Conservation (phyloP, 495 filamentous ascomycete genomes). For the Elasticomyces elasticus region DNA sequence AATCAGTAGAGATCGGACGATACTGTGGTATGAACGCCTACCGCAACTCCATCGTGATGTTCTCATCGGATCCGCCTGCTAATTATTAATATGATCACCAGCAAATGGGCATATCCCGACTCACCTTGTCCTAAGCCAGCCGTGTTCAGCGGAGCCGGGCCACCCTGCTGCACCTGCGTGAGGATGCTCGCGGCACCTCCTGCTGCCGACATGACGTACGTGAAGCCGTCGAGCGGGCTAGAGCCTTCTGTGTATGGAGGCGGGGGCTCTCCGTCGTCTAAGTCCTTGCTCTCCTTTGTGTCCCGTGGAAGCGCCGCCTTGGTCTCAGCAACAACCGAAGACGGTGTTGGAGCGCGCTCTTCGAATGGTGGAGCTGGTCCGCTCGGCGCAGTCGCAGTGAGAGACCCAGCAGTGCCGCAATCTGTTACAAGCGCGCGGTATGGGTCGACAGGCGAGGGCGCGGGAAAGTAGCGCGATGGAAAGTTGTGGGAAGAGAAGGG, state of each 20-base stretch:
- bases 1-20: slow-evolving; percentile 2
- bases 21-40: neutral
- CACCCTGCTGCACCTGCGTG: slow-evolving; percentile 93
- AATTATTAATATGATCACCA: neutral
- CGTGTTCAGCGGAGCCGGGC: slow-evolving; percentile 68
- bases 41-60: slow-evolving; percentile 51
- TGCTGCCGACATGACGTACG: slow-evolving; percentile 95
- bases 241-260: slow-evolving; percentile 92
- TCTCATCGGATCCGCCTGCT: slow-evolving; percentile 81
- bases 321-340: slow-evolving; percentile 53
- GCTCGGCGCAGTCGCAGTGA: slow-evolving; percentile 46
- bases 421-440: slow-evolving; percentile 45
- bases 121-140: slow-evolving; percentile 53
- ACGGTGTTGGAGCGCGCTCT: slow-evolving; percentile 29
- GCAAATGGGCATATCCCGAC: neutral
- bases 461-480: slow-evolving; percentile 29
- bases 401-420: slow-evolving; percentile 28
- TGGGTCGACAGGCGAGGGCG: slow-evolving; percentile 40
- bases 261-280: slow-evolving; percentile 84
- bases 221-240: slow-evolving; percentile 85
- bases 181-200: slow-evolving; percentile 96
- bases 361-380: slow-evolving; percentile 30
- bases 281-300: slow-evolving; percentile 61
- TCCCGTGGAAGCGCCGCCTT: slow-evolving; percentile 74
- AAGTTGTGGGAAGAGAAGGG: slow-evolving; percentile 58